Conservation (phyloP, 1,284 basidiomycete species). For the Cerrena zonata region DNA sequence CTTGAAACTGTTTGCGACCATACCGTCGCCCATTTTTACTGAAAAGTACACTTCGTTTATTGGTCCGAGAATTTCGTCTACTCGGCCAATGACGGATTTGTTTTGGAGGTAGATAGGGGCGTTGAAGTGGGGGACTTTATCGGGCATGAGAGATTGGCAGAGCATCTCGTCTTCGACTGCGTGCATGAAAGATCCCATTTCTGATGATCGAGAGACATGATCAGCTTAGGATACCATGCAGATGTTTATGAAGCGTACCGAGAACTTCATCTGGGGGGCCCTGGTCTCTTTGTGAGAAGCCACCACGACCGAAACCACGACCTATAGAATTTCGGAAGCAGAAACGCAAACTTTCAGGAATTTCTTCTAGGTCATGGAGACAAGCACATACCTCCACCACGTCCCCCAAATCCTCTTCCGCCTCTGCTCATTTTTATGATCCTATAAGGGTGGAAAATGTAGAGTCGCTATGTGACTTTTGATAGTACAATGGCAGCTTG, state of each 20-base stretch:
- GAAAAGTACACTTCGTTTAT: slow-evolving; percentile 99
- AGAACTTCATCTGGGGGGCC: slow-evolving; percentile 84
- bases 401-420: slow-evolving; percentile 4
- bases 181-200: slow-evolving; percentile 86
- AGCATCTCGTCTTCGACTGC: slow-evolving; percentile 99
- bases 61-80: slow-evolving; percentile 94
- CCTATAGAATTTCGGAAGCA: neutral
- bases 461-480: too few relatives aligned
- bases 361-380: neutral
- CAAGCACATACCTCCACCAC: slow-evolving; percentile 1
- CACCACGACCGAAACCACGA: slow-evolving; percentile 14
- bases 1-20: slow-evolving; percentile 94
- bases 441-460: too few relatives aligned
- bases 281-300: slow-evolving; percentile 63
- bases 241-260: slow-evolving; percentile 37
- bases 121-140: slow-evolving; percentile 98
- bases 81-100: slow-evolving; percentile 92
- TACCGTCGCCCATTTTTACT: slow-evolving; percentile 94
- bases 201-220: slow-evolving; percentile 32
- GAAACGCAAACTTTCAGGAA: neutral
- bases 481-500: too few relatives aligned
- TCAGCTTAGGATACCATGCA: neutral
- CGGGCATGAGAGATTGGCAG: slow-evolving; percentile 77
- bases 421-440: slow-evolving; percentile 6
- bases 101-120: slow-evolving; percentile 98